A percentile compares a stretch with the other conserved stretches of the same genome.
Conservation (phyloP, 305 asterid species). For the Nicotiana rustica region DNA sequence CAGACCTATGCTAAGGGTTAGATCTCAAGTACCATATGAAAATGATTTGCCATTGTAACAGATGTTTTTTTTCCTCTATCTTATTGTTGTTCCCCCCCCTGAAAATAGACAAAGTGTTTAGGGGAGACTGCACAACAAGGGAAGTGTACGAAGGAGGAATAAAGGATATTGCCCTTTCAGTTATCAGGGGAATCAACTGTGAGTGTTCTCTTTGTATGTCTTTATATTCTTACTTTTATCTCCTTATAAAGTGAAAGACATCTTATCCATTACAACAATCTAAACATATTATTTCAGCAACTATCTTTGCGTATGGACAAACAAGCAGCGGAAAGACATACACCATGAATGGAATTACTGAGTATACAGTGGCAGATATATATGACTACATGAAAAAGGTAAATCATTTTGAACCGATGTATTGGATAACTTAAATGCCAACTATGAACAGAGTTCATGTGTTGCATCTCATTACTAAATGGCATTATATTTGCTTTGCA, state of each 20-base stretch:
- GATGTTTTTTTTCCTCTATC: not conserved
- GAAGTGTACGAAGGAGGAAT: slow-evolving; percentile 82
- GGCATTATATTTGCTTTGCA: not conserved
- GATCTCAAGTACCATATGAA: slow-evolving; percentile 26
- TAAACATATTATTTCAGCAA: slow-evolving; percentile 61
- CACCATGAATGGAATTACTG: slow-evolving; percentile 96
- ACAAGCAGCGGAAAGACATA: slow-evolving; percentile 98
- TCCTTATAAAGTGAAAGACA: slow-evolving; percentile 2
- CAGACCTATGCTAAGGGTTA: slow-evolving; percentile 16
- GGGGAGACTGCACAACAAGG: slow-evolving; percentile 84
- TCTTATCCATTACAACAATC: slow-evolving; percentile 34
- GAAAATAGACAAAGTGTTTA: slow-evolving; percentile 75
- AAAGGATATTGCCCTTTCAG: slow-evolving; percentile 85
- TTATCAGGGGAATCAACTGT: slow-evolving; percentile 88
- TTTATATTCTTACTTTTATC: slow-evolving; percentile 30
- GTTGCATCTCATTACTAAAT: not conserved
- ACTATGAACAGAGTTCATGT: not conserved
- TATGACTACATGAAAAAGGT: slow-evolving; percentile 82
- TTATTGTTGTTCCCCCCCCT: slow-evolving; percentile 31
- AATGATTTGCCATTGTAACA: not conserved
- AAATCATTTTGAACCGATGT: not conserved
- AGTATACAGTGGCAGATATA: slow-evolving; percentile 87
- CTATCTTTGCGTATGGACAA: slow-evolving; percentile 94
- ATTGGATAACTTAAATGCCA: not conserved
- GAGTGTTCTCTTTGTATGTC: slow-evolving; percentile 46